Evolutionary conservation across 1,139 yeast species (phyloP).

Genomic region (Suhomyces wounanorum): DNA sequence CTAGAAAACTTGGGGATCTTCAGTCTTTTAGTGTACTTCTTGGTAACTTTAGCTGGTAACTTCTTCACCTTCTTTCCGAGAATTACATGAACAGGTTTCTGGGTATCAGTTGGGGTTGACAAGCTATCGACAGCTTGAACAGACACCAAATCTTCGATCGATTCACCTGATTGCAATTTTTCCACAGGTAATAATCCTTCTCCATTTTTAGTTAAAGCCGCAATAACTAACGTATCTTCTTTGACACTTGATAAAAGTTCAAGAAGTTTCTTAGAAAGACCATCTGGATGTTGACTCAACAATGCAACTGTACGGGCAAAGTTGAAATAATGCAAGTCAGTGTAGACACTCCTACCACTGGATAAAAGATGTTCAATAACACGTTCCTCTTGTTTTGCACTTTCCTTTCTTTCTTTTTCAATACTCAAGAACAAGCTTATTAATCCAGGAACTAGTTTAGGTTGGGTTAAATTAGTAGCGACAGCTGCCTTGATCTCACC

Average conservation of each 20-base stretch:
- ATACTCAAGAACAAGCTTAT: constrained; percentile 37
- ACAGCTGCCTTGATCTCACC: constrained; percentile 7
- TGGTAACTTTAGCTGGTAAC: constrained; percentile 21
- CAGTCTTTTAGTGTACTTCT: constrained; percentile 30
- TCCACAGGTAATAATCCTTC: constrained; percentile 36
- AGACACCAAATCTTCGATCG: constrained; percentile 32
- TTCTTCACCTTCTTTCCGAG: constrained; percentile 17
- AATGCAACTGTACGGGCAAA: constrained; percentile 49
- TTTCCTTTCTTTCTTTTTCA: constrained; percentile 1
- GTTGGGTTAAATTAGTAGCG: constrained; percentile 19
- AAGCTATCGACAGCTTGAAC: neutral
- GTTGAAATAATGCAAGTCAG: constrained; percentile 27
- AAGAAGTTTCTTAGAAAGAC: constrained; percentile 29
- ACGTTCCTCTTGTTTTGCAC: neutral
- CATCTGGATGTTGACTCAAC: constrained; percentile 41
- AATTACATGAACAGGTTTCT: constrained; percentile 14
- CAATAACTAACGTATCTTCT: constrained; percentile 37
- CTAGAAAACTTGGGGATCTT: constrained; percentile 40
- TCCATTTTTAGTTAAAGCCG: constrained; percentile 26
- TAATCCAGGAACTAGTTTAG: constrained; percentile 40
- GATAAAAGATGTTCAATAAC: constrained; percentile 6
- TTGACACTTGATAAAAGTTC: constrained; percentile 28
- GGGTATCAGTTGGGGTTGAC: neutral
- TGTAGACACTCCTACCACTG: constrained; percentile 22
- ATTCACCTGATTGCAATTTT: constrained; percentile 29